Percentiles rank a stretch among this genome's conserved stretches.
These are phyloP conservation scores for Euphorbia tirucalli DNA, from an alignment of 345 rosid genomes.

Conservation along the genomic window DNA sequence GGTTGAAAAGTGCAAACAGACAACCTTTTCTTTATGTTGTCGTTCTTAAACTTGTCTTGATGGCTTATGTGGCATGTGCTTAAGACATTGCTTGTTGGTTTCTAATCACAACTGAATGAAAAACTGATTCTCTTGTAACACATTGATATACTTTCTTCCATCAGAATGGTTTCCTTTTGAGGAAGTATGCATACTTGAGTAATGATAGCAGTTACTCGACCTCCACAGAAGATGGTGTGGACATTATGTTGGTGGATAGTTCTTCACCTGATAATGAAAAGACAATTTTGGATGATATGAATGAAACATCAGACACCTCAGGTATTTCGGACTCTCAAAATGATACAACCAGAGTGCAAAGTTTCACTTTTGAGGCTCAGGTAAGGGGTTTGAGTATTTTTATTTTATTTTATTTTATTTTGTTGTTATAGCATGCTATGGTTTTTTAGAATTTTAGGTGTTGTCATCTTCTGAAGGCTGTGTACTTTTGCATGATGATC, in stretches of 20 bases:
- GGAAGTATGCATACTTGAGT: conserved; percentile 80
- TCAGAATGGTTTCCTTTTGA: conserved; percentile 87
- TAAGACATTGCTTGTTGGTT: conserved; percentile 2
- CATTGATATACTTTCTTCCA: conserved; percentile 21
- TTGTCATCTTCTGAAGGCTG: not conserved
- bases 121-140: not conserved
- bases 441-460: not conserved
- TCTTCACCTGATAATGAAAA: conserved; percentile 43
- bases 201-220: conserved; percentile 89
- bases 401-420: too few species aligned
- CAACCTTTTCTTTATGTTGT: not conserved
- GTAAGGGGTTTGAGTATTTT: conserved; percentile 31
- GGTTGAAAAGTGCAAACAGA: not conserved
- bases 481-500: not conserved
- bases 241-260: conserved; percentile 58
- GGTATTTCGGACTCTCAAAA: conserved; percentile 35
- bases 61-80: not conserved
- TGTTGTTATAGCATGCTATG: conserved; percentile 1
- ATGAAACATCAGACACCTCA: conserved; percentile 37
- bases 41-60: not conserved
- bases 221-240: conserved; percentile 80
- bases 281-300: conserved; percentile 33
- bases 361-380: conserved; percentile 94
- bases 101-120: not conserved
- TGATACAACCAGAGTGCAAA: conserved; percentile 45